Conservation (phyloP, 495 filamentous ascomycete genomes). For the Copromyces sp. region DNA sequence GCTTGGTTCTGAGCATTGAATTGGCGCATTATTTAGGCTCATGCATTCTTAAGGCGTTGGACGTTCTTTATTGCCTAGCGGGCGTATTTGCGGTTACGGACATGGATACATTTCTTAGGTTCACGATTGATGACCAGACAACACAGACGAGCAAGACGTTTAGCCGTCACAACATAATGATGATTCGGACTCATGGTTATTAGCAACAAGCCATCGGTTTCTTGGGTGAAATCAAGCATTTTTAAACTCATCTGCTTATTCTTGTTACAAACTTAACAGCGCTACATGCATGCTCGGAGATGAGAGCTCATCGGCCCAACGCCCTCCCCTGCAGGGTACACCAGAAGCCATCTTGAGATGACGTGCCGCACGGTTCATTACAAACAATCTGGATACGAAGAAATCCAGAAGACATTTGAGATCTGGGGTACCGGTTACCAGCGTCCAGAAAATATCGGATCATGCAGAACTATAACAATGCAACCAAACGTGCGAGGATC, state of each 20-base stretch:
- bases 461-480: not conserved
- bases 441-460: not conserved
- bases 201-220: not conserved
- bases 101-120: not conserved
- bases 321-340: not conserved
- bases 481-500: not conserved
- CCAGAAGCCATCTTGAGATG: not conserved
- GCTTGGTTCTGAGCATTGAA: slow-evolving; percentile 67
- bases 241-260: not conserved
- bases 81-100: not conserved
- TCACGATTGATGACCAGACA: not conserved
- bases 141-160: not conserved
- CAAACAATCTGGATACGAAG: not conserved
- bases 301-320: not conserved
- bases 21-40: not conserved
- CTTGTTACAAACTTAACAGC: not conserved
- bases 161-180: not conserved
- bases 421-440: not conserved
- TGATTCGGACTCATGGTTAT: not conserved
- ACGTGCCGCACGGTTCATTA: not conserved
- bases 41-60: not conserved
- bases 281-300: not conserved
- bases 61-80: not conserved
- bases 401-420: not conserved
- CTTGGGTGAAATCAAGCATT: not conserved